phyloP scores from a whole-genome alignment of 352 stramenopile species.

The Phytophthora syringae region DNA sequence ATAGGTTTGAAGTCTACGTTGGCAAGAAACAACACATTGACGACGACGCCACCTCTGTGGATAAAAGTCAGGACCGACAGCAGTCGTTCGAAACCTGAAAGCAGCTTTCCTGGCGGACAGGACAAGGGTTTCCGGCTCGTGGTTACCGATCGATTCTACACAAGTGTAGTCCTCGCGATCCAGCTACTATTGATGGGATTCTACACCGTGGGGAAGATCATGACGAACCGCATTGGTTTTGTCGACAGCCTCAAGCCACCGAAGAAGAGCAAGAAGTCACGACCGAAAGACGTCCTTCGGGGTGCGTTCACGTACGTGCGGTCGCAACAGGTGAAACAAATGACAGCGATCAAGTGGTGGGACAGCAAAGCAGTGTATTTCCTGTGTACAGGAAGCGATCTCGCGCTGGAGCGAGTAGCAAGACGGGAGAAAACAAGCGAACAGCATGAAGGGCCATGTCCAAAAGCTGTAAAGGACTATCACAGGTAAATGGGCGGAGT shows the following conservation, averaged over 20 bases:
- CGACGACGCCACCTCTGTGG: neutral
- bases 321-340: constrained; percentile 8
- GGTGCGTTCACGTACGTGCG: constrained; percentile 2
- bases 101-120: neutral
- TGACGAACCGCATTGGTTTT: constrained; percentile 12
- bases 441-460: constrained; percentile 6
- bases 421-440: constrained; percentile 7
- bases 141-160: constrained; percentile 18
- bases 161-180: constrained; percentile 3
- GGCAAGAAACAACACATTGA: constrained; percentile 5
- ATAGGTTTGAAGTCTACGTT: constrained; percentile 14
- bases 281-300: constrained; percentile 6
- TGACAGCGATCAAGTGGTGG: constrained; percentile 6
- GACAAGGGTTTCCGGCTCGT: constrained; percentile 1
- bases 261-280: constrained; percentile 4
- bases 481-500: constrained; percentile 16
- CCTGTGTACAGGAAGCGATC: constrained; percentile 1
- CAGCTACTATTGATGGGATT: constrained; percentile 3
- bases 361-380: constrained; percentile 17
- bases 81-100: constrained; percentile 11
- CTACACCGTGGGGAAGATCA: constrained; percentile 14
- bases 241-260: neutral
- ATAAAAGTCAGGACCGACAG: constrained; percentile 19
- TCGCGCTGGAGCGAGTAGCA: neutral
- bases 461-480: constrained; percentile 16